Conservation (phyloP, 1,139 yeast species). For the Pichia norvegensis region DNA sequence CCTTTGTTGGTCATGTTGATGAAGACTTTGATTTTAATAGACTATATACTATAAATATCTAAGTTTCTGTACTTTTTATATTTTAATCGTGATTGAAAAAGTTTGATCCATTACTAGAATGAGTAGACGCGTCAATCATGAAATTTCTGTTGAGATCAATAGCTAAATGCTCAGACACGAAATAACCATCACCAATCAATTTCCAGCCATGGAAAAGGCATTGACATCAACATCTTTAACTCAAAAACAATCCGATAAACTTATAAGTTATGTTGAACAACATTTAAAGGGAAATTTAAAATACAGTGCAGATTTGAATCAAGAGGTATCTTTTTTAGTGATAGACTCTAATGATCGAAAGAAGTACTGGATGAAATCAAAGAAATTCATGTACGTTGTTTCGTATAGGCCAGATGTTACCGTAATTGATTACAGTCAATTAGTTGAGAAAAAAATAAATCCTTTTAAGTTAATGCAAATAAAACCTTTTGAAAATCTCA, state of each 20-base stretch:
- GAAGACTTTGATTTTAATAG: slow-evolving; percentile 26
- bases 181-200: neutral
- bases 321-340: slow-evolving; percentile 20
- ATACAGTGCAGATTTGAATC: slow-evolving; percentile 23
- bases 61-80: neutral
- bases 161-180: neutral
- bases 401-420: slow-evolving; percentile 50
- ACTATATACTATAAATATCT: slow-evolving; percentile 19
- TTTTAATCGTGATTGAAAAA: too few relatives aligned
- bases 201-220: neutral
- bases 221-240: slow-evolving; percentile 24
- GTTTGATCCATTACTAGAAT: too few relatives aligned
- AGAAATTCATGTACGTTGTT: slow-evolving; percentile 40
- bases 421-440: slow-evolving; percentile 42
- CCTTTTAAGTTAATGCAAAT: slow-evolving; percentile 2
- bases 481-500: slow-evolving; percentile 20
- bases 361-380: slow-evolving; percentile 22
- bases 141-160: too few relatives aligned
- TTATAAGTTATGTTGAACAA: neutral
- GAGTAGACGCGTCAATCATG: too few relatives aligned
- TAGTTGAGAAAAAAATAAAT: slow-evolving; percentile 20
- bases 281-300: slow-evolving; percentile 8
- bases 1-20: slow-evolving; percentile 49
- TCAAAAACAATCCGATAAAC: slow-evolving; percentile 12
- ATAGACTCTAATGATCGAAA: slow-evolving; percentile 16